A percentile compares a stretch with the other conserved stretches of the same genome.
Conservation (phyloP, 305 asterid species). For the Plantago coronopus region DNA sequence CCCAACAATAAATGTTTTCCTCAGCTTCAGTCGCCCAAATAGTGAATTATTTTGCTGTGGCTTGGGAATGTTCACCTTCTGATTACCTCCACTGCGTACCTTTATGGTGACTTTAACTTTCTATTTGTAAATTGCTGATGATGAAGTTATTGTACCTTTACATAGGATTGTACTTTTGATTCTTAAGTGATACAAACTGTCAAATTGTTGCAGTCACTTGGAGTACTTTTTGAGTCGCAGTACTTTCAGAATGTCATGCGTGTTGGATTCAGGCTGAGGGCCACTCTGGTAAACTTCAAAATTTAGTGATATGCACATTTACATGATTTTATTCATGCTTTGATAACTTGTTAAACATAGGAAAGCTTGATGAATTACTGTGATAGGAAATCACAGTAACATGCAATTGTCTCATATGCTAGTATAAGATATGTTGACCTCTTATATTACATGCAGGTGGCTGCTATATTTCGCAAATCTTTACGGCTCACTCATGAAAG, state of each 20-base stretch:
- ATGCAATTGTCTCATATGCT: not conserved
- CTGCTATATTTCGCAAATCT: slow-evolving; percentile 83
- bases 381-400: not conserved
- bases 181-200: slow-evolving; percentile 19
- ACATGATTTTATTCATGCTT: slow-evolving; percentile 13
- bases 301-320: slow-evolving; percentile 6
- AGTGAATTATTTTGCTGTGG: no score
- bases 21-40: no score
- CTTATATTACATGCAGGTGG: slow-evolving; percentile 46
- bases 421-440: not conserved
- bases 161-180: slow-evolving; percentile 13
- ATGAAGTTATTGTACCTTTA: no score
- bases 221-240: slow-evolving; percentile 93
- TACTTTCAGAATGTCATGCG: slow-evolving; percentile 98
- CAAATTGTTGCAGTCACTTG: slow-evolving; percentile 59
- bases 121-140: no score
- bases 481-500: slow-evolving; percentile 76
- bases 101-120: no score
- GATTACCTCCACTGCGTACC: no score
- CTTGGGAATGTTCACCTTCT: no score
- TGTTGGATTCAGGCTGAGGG: slow-evolving; percentile 84
- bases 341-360: slow-evolving; percentile 1
- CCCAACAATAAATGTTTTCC: no score
- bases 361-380: slow-evolving; percentile 6
- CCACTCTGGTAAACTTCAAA: slow-evolving; percentile 73